A percentile compares a stretch with the other conserved stretches of the same genome.
Evolutionary conservation across 148 eudicot genomes (phyloP).

Genomic region (Euryodendron excelsum): DNA sequence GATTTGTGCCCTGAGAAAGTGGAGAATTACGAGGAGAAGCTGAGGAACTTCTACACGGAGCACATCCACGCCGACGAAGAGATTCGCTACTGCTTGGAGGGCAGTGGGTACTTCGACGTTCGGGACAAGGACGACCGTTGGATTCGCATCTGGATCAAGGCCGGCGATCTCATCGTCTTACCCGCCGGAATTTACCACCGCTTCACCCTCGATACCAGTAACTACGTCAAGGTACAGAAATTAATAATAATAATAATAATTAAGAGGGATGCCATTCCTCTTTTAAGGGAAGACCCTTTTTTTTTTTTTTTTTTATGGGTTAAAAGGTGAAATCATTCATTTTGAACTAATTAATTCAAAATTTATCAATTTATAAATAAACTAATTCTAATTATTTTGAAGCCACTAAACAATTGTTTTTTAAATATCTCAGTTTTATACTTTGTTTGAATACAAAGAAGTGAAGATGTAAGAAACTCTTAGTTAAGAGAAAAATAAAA

Average conservation of each 20-base stretch:
- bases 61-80: conserved; percentile 92
- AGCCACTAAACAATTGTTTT: too few species aligned
- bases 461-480: too few species aligned
- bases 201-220: conserved; percentile 75
- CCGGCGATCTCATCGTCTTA: conserved; percentile 75
- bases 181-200: conserved; percentile 98
- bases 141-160: conserved; percentile 77
- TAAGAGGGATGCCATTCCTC: too few species aligned
- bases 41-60: conserved; percentile 84
- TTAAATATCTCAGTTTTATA: too few species aligned
- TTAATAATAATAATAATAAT: neutral
- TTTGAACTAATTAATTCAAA: too few species aligned
- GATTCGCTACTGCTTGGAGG: conserved; percentile 89
- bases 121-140: conserved; percentile 85
- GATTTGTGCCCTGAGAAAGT: conserved; percentile 90
- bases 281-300: too few species aligned
- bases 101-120: conserved; percentile 92
- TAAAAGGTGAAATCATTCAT: too few species aligned
- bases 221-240: conserved; percentile 72
- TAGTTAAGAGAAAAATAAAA: too few species aligned
- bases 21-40: conserved; percentile 88
- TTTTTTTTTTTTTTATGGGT: too few species aligned
- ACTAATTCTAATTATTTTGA: too few species aligned
- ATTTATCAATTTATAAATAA: too few species aligned
- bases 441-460: too few species aligned